Evolutionary conservation across 2,329 filamentous ascomycete species (phyloP), one percentile per base, ranked within the genome.

Genomic region (Fusarium coicis): DNA sequence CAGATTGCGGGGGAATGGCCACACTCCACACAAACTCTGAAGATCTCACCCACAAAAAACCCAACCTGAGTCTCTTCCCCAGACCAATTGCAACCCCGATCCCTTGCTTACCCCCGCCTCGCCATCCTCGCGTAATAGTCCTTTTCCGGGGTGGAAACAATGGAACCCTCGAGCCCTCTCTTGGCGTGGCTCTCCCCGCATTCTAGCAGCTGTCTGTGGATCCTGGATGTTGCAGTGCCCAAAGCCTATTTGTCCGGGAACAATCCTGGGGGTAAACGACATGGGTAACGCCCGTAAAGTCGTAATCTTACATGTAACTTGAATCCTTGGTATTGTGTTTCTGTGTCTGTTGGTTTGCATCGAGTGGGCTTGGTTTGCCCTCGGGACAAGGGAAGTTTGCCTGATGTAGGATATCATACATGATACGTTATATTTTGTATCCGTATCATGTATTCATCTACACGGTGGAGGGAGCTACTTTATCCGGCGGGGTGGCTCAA

Each of bases 371-470:
- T 47, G 56, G 47, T 32, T 56, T 30, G 50, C 44, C 14, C 26
- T 53, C 75, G 75, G 74, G 62, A 75, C 34, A 70, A 76, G 66
- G 73, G 71, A 76, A 49, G 44, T 68, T n/a, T 76, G 50, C 67
- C 44, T 55, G 59, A 68, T 59, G 23, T 16, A 59, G 56, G 42
- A 57, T 39, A 39, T 42, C 57, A 53, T 61, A 61, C 63, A 39
- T 67, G 54, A 57, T 28, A 47, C 40, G 32, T 53, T 47, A 34
- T 44, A 12, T 32, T 56, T 23, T 36, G n/a, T n/a, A n/a, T n/a
- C n/a, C n/a, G n/a, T n/a, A n/a, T n/a, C n/a, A n/a, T n/a, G n/a
- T n/a, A n/a, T n/a, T n/a, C n/a, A 34, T 61, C 37, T 68, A 36
- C 49, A 53, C 46, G 53, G 44, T 66, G 55, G 36, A 46, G 52